Evolutionary conservation across 148 eudicot species (phyloP).

Genomic region (Beta vulgaris): DNA sequence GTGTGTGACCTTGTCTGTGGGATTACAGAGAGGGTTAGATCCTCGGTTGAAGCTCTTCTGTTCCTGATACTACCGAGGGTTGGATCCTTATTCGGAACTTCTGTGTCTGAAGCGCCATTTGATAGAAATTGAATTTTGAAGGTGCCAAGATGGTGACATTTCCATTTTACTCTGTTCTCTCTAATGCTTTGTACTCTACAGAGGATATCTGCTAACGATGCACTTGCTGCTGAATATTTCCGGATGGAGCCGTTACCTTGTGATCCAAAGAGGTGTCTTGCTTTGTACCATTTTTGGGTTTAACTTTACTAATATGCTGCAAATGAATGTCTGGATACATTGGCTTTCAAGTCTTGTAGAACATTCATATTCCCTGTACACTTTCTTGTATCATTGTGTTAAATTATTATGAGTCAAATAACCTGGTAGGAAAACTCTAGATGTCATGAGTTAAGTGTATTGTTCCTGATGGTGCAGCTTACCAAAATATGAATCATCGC

Average conservation of each 20-base stretch:
- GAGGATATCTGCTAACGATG: conserved; percentile 88
- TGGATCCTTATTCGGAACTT: neutral
- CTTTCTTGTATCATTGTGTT: neutral
- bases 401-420: neutral
- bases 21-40: neutral
- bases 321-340: neutral
- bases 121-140: neutral
- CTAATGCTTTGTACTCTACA: conserved; percentile 21
- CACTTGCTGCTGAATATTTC: conserved; percentile 86
- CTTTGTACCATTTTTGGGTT: neutral
- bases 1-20: neutral
- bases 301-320: neutral
- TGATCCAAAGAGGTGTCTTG: conserved; percentile 61
- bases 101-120: neutral
- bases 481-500: conserved; percentile 79
- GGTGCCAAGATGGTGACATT: neutral
- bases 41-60: too few species aligned
- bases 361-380: neutral
- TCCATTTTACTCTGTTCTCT: neutral
- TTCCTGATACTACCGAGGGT: neutral
- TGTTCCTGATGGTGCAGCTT: conserved; percentile 36
- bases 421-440: neutral
- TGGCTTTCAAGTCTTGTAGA: neutral
- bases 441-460: neutral
- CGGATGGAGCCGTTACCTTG: conserved; percentile 80